Percentiles rank a stretch among this genome's conserved stretches.
Conservation (phyloP, 768 basidiomycete genomes). For the Kwoniella sp. region DNA sequence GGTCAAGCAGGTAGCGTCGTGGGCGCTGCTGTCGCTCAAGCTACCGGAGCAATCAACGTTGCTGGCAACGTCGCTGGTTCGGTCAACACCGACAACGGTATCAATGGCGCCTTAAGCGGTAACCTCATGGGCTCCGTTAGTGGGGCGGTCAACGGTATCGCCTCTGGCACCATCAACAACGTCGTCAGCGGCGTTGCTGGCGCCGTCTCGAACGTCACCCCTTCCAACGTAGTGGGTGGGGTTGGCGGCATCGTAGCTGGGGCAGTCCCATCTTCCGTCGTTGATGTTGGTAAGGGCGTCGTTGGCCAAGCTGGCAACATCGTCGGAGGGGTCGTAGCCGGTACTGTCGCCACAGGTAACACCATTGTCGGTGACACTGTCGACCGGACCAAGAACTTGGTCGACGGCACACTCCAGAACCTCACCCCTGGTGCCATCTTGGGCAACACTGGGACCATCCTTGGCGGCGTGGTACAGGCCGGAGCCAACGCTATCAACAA, state of each 20-base stretch:
- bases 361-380: constrained; percentile 8
- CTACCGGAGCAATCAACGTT: constrained; percentile 4
- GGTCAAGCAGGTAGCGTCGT: background rate
- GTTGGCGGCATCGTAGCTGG: constrained; percentile 3
- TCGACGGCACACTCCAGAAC: background rate
- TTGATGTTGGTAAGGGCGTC: background rate
- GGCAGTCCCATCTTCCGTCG: background rate
- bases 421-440: background rate
- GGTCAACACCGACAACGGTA: constrained; percentile 5
- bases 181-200: background rate
- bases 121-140: constrained; percentile 5
- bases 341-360: background rate
- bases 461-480: constrained; percentile 2
- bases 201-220: background rate
- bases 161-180: constrained; percentile 4
- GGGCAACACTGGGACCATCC: background rate
- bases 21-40: constrained; percentile 13
- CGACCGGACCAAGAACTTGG: constrained; percentile 6
- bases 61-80: constrained; percentile 5
- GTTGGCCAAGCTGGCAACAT: constrained; percentile 3
- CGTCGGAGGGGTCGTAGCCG: constrained; percentile 2
- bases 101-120: background rate
- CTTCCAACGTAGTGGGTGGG: background rate
- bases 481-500: constrained; percentile 2
- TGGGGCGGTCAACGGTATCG: background rate